Evolutionary conservation across 2,329 filamentous ascomycete genomes (phyloP).

Genomic region (Colletotrichum trifolii): DNA sequence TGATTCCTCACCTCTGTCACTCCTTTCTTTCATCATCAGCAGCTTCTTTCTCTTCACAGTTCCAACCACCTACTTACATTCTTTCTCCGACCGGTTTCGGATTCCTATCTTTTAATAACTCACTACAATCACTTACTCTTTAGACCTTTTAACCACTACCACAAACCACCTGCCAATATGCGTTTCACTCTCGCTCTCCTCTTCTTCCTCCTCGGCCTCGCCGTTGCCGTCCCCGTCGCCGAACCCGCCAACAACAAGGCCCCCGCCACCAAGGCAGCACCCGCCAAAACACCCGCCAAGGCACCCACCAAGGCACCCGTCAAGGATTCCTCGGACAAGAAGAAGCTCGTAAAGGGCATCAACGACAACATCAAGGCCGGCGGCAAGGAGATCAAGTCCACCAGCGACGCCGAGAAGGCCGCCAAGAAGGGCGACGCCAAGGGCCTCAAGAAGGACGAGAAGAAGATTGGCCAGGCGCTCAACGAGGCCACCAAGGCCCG

Average conservation of each 20-base stretch:
- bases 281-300: not conserved
- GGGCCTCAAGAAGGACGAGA: slow-evolving; percentile 26
- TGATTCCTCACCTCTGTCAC: too few species aligned
- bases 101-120: not conserved
- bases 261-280: not conserved
- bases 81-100: slow-evolving; percentile 23
- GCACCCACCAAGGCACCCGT: not conserved
- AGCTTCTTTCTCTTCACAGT: not conserved
- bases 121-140: not conserved
- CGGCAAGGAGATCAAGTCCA: slow-evolving; percentile 20
- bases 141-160: not conserved
- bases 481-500: slow-evolving; percentile 21
- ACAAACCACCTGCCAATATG: slow-evolving; percentile 10
- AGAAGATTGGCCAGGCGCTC: slow-evolving; percentile 13
- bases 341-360: slow-evolving; percentile 28
- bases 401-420: slow-evolving; percentile 7
- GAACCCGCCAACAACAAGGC: not conserved
- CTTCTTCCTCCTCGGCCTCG: slow-evolving; percentile 12
- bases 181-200: slow-evolving; percentile 21
- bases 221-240: not conserved
- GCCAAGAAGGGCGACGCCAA: slow-evolving; percentile 16
- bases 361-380: slow-evolving; percentile 26
- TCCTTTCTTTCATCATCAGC: too few species aligned
- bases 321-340: slow-evolving; percentile 15
- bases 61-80: not conserved